Evolutionary conservation across 768 basidiomycete genomes (phyloP).

Genomic region (Melanogaster broomeanus): DNA sequence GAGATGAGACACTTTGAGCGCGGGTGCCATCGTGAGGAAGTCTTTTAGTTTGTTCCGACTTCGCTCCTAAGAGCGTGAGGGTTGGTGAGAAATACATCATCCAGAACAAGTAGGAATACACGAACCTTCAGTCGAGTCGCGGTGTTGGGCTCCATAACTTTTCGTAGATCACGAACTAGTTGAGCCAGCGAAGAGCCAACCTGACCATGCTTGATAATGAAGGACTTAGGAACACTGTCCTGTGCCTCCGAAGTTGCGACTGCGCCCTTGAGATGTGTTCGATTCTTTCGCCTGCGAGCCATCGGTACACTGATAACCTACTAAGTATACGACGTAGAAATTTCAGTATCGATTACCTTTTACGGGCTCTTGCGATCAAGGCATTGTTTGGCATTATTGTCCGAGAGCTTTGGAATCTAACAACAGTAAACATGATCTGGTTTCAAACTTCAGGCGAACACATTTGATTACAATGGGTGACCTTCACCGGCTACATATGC

Average conservation of each 20-base stretch:
- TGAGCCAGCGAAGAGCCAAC: constrained; percentile 86
- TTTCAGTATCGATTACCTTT: constrained; percentile 20
- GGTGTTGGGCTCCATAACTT: constrained; percentile 98
- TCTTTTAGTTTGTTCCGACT: constrained; percentile 90
- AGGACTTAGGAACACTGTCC: constrained; percentile 75
- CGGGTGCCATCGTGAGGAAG: constrained; percentile 88
- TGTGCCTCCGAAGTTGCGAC: constrained; percentile 35
- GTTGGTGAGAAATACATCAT: constrained; percentile 9
- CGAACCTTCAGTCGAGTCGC: constrained; percentile 85
- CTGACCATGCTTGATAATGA: constrained; percentile 94
- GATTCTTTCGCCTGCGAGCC: constrained; percentile 76
- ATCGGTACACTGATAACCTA: constrained; percentile 36
- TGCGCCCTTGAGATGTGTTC: constrained; percentile 75
- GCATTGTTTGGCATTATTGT: constrained; percentile 29
- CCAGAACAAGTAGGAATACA: constrained; percentile 6
- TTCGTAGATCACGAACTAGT: constrained; percentile 89
- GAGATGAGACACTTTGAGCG: constrained; percentile 88
- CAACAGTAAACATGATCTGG: neutral
- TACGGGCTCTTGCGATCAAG: constrained; percentile 2
- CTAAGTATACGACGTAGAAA: constrained; percentile 6
- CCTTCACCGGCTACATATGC: too few species aligned
- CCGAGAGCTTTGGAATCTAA: constrained; percentile 3
- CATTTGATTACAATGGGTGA: constrained; percentile 12
- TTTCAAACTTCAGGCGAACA: neutral
- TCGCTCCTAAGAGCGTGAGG: constrained; percentile 66